Evolutionary conservation across 768 basidiomycete species (phyloP).

Genomic region (Steccherinum ochraceum): DNA sequence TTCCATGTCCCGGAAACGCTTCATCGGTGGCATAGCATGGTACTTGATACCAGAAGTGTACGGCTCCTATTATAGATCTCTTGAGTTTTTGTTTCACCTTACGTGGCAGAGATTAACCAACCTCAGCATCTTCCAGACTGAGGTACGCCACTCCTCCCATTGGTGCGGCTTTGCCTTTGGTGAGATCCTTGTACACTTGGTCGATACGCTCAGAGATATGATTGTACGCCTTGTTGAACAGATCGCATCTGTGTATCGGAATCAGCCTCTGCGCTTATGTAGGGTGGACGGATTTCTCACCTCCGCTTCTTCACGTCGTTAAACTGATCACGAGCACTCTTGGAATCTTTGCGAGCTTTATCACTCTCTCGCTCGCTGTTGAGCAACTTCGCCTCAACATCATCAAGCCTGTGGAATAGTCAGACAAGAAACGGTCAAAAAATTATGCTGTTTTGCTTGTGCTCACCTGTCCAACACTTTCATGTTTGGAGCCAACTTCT

Average conservation of each 20-base stretch:
- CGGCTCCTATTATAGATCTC: conserved; percentile 49
- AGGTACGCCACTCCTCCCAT: conserved; percentile 97
- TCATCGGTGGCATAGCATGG: conserved; percentile 99
- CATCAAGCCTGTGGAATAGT: conserved; percentile 57
- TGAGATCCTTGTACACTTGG: conserved; percentile 94
- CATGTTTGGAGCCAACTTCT: conserved; percentile 92
- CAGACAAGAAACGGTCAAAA: not conserved
- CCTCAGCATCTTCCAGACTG: conserved; percentile 93
- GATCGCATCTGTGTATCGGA: conserved; percentile 45
- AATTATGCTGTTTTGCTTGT: not conserved
- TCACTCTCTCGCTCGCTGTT: conserved; percentile 93
- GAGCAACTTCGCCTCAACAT: conserved; percentile 76
- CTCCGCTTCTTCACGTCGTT: conserved; percentile 79
- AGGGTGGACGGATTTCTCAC: conserved; percentile 30
- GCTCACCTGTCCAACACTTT: conserved; percentile 87
- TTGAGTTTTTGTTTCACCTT: not conserved
- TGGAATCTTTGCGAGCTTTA: conserved; percentile 84
- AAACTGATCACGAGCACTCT: conserved; percentile 85
- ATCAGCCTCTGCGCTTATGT: not conserved
- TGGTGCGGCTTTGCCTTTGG: conserved; percentile 88
- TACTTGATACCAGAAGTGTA: conserved; percentile 91
- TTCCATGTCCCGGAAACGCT: conserved; percentile 98
- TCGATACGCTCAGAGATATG: conserved; percentile 96
- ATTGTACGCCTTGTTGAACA: conserved; percentile 94
- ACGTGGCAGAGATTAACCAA: too few species aligned